A percentile compares a stretch with the other conserved stretches of the same genome.
phyloP scores from a whole-genome alignment of 495 filamentous ascomycete species.

The Neurospora sp. region DNA sequence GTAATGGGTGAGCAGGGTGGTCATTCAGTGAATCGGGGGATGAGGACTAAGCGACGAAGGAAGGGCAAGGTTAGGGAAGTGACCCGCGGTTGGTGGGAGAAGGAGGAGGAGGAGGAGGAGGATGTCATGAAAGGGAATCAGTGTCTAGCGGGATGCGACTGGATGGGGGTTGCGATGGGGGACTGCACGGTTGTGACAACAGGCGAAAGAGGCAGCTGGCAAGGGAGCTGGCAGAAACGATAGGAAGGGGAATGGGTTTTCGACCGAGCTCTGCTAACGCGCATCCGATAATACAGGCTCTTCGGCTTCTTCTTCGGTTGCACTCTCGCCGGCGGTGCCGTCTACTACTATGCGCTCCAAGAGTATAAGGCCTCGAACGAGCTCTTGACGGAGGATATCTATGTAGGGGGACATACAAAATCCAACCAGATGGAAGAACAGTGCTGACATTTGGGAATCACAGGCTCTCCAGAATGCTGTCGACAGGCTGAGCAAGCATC shows the following conservation, averaged over 20 bases:
- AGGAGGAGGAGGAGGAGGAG: too few species aligned
- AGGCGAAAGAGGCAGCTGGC: neutral
- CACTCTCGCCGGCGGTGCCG: constrained; percentile 62
- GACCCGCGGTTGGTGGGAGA: too few species aligned
- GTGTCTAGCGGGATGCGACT: neutral
- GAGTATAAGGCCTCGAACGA: constrained; percentile 94
- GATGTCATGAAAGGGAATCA: too few species aligned
- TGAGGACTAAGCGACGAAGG: too few species aligned
- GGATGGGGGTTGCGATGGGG: neutral
- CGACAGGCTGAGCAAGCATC: constrained; percentile 73
- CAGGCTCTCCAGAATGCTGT: constrained; percentile 85
- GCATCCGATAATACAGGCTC: constrained; percentile 41
- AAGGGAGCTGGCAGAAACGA: neutral
- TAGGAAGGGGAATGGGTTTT: neutral
- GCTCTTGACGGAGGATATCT: constrained; percentile 90
- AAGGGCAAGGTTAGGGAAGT: too few species aligned
- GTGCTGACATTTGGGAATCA: constrained; percentile 9
- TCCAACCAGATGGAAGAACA: neutral
- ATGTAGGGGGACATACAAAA: constrained; percentile 43
- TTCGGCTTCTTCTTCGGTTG: constrained; percentile 91
- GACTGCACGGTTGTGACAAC: neutral
- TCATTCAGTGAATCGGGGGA: too few species aligned
- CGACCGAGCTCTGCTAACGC: neutral
- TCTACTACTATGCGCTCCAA: constrained; percentile 86
- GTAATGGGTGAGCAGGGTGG: too few species aligned